phyloP scores from a whole-genome alignment of 1,284 basidiomycete genomes.

The Sanghuangporus weigelae region DNA sequence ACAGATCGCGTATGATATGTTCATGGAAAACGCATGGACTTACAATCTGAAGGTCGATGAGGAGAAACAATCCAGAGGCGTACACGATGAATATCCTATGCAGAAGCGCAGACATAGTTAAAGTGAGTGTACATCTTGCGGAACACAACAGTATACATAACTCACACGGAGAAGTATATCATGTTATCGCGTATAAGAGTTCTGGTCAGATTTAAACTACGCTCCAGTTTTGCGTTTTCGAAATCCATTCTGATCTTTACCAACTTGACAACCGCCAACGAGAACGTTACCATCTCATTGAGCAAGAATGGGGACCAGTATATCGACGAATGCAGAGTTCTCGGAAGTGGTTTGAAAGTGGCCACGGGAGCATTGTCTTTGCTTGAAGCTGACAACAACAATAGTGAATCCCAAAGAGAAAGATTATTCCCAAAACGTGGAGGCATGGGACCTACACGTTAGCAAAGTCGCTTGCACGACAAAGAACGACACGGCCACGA shows the following conservation, averaged over 20 bases:
- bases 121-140: too few species aligned
- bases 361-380: too few species aligned
- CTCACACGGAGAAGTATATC: neutral
- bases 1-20: neutral
- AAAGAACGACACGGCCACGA: neutral
- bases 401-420: too few species aligned
- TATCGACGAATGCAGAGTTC: neutral
- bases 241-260: neutral
- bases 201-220: neutral
- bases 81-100: slow-evolving; percentile 5
- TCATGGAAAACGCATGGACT: neutral
- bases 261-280: neutral
- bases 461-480: neutral
- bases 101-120: neutral
- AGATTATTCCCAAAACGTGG: too few species aligned
- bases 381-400: too few species aligned
- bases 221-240: neutral
- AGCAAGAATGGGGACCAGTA: slow-evolving; percentile 4
- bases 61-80: neutral
- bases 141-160: too few species aligned
- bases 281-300: slow-evolving; percentile 1
- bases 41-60: neutral
- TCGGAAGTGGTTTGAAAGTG: too few species aligned
- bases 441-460: neutral
- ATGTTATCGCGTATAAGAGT: slow-evolving; percentile 3